Evolutionary conservation across 768 basidiomycete genomes (phyloP).

Genomic region (Suillus clintonianus): DNA sequence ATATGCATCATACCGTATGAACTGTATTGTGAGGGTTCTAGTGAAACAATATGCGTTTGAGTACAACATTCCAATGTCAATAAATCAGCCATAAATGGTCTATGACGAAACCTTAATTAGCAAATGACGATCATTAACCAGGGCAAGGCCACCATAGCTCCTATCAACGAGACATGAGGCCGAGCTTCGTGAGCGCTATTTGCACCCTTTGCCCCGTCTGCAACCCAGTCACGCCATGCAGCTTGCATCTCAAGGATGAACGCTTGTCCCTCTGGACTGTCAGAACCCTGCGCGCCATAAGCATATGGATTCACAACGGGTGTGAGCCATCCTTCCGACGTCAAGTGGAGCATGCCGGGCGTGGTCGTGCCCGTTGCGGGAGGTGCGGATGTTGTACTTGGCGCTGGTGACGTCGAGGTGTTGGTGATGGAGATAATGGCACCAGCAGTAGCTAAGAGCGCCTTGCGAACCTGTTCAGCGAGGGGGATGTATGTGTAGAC

Average conservation of each 20-base stretch:
- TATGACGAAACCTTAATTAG: not conserved
- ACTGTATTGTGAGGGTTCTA: not conserved
- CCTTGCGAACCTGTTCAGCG: slow-evolving; percentile 57
- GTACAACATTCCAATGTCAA: not conserved
- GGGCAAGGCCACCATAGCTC: not conserved
- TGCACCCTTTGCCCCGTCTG: slow-evolving; percentile 52
- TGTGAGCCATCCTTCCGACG: slow-evolving; percentile 61
- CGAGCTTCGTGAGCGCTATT: slow-evolving; percentile 33
- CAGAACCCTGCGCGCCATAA: slow-evolving; percentile 44
- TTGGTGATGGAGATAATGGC: slow-evolving; percentile 16
- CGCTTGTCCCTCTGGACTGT: slow-evolving; percentile 77
- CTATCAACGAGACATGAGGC: not conserved
- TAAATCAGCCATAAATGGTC: not conserved
- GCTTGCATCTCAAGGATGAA: slow-evolving; percentile 78
- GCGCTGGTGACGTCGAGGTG: not conserved
- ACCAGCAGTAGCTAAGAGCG: slow-evolving; percentile 28
- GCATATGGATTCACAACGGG: slow-evolving; percentile 77
- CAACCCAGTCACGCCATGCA: slow-evolving; percentile 76
- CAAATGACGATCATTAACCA: not conserved
- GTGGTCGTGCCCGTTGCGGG: slow-evolving; percentile 9
- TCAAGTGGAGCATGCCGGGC: slow-evolving; percentile 47
- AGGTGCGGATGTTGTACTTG: slow-evolving; percentile 9
- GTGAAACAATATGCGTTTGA: not conserved
- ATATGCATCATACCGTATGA: not conserved
- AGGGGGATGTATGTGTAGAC: slow-evolving; percentile 51